phyloP scores from a whole-genome alignment of 139 green algal genomes.

The Dunaliella sp. region DNA sequence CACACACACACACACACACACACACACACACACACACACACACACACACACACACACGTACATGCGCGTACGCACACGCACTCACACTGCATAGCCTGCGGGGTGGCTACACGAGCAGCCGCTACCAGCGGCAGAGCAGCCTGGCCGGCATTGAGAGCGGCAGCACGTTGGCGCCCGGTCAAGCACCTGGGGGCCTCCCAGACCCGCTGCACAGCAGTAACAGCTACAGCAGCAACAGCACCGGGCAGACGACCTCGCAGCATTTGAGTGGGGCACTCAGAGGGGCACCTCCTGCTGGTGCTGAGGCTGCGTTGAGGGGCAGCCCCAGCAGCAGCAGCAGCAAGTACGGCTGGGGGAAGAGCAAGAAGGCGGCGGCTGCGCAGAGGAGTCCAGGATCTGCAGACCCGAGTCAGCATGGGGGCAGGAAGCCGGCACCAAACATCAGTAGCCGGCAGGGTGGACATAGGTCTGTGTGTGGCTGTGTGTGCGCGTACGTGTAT shows the following conservation, averaged over 20 bases:
- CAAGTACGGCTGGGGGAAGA: not conserved
- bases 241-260: not conserved
- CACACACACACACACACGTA: not conserved
- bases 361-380: not conserved
- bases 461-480: not conserved
- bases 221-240: not conserved
- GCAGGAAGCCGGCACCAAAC: not conserved
- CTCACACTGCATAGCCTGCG: not conserved
- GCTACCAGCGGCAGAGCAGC: not conserved
- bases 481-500: too few relatives aligned
- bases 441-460: not conserved
- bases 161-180: too few relatives aligned
- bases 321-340: not conserved
- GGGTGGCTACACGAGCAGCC: not conserved
- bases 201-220: not conserved
- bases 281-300: not conserved
- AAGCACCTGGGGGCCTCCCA: not conserved
- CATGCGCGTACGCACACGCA: not conserved
- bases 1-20: not conserved
- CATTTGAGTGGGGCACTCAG: not conserved
- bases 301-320: too few relatives aligned
- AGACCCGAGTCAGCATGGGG: not conserved
- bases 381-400: too few relatives aligned
- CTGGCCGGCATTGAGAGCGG: not conserved
- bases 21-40: not conserved